phyloP scores from a whole-genome alignment of 257 asterid genomes.

The Datura wrightii region DNA sequence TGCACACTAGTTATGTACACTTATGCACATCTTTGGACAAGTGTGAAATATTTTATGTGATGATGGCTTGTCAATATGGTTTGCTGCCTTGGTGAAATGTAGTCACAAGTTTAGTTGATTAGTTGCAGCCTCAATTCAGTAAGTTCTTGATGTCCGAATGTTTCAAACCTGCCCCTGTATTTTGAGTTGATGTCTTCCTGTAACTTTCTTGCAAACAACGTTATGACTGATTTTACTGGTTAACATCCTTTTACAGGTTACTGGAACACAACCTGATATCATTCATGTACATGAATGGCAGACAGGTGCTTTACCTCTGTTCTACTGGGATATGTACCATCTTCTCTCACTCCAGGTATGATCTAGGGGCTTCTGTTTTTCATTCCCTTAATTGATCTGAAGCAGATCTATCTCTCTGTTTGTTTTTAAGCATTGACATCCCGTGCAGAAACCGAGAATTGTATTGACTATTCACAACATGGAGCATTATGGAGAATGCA shows the following conservation, averaged over 20 bases:
- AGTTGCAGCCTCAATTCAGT: conserved; percentile 9
- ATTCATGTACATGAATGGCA: conserved; percentile 97
- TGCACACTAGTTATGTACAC: not conserved
- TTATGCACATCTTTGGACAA: conserved; percentile 11
- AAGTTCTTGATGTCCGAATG: conserved; percentile 23
- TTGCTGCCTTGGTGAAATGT: not conserved
- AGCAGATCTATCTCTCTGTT: conserved; percentile 3
- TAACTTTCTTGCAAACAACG: conserved; percentile 6
- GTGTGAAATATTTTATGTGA: not conserved
- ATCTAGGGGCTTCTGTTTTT: not conserved
- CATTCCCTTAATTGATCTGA: conserved; percentile 11
- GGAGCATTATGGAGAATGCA: conserved; percentile 98
- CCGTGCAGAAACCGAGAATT: conserved; percentile 74
- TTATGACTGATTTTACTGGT: not conserved
- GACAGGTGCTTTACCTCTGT: conserved; percentile 75
- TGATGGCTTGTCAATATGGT: conserved; percentile 5
- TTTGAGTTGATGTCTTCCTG: conserved; percentile 7
- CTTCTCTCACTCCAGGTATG: conserved; percentile 76
- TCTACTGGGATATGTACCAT: conserved; percentile 93
- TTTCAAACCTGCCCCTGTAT: not conserved
- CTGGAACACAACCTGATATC: conserved; percentile 76
- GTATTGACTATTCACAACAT: conserved; percentile 88
- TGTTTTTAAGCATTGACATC: conserved; percentile 27
- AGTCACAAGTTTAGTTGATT: conserved; percentile 8
- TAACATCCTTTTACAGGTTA: conserved; percentile 54